phyloP scores from a whole-genome alignment of 2,329 filamentous ascomycete genomes.

The Penicillium glabrum region DNA sequence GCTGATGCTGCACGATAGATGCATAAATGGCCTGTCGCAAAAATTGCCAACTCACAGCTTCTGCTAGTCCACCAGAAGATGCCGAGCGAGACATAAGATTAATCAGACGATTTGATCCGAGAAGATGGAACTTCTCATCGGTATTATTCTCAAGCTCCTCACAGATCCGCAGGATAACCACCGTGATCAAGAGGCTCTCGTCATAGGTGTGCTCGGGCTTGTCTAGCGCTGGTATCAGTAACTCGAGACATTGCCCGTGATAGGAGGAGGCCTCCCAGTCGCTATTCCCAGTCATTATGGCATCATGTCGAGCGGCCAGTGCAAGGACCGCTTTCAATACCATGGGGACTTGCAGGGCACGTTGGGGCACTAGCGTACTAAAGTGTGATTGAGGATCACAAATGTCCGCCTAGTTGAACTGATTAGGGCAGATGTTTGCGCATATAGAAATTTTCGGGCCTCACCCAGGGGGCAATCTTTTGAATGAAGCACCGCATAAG shows the following conservation, averaged over 20 bases:
- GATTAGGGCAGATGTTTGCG: background rate
- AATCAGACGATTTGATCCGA: constrained; percentile 41
- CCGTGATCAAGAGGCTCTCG: constrained; percentile 49
- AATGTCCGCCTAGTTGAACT: constrained; percentile 30
- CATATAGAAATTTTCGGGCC: background rate
- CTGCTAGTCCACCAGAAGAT: constrained; percentile 40
- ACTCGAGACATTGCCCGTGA: constrained; percentile 47
- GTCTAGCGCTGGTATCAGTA: constrained; percentile 48
- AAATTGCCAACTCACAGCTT: constrained; percentile 45
- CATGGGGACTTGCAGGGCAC: constrained; percentile 49
- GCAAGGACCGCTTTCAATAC: constrained; percentile 50
- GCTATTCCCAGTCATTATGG: constrained; percentile 36
- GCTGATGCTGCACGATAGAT: constrained; percentile 37
- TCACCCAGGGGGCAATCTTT: constrained; percentile 35
- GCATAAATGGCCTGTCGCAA: constrained; percentile 45
- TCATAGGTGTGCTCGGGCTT: constrained; percentile 45
- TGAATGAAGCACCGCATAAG: constrained; percentile 36
- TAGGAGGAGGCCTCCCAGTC: constrained; percentile 48
- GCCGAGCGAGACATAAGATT: constrained; percentile 41
- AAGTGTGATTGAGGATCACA: constrained; percentile 42
- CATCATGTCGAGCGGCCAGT: constrained; percentile 47
- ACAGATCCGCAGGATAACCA: constrained; percentile 51
- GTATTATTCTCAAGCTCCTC: constrained; percentile 42
- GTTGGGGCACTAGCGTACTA: constrained; percentile 47
- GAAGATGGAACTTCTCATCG: constrained; percentile 39